These are phyloP conservation scores for Hordeum pubiflorum DNA, from an alignment of 202 grass and related monocot species.

Conservation along the genomic window DNA sequence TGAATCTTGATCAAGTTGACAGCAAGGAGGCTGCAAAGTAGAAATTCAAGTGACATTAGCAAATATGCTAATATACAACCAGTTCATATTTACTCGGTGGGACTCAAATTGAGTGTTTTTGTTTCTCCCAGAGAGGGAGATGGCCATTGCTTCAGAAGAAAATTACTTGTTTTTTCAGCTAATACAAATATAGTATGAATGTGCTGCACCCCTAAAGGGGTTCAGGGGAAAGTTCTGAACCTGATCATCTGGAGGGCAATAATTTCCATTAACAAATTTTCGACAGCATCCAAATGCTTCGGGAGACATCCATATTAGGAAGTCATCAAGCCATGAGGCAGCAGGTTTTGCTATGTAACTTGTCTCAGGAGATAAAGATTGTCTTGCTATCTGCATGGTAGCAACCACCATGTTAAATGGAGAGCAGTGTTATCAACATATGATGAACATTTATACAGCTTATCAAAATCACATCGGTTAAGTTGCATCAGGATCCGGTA, in stretches of 20 bases:
- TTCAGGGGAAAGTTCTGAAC: conserved; percentile 34
- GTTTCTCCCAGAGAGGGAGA: not conserved
- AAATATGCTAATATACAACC: not conserved
- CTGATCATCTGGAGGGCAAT: conserved; percentile 95
- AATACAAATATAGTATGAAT: conserved; percentile 19
- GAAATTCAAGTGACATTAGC: conserved; percentile 17
- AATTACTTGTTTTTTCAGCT: not conserved
- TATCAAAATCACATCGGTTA: conserved; percentile 9
- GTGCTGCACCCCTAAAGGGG: not conserved
- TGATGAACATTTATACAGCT: not conserved
- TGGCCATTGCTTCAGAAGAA: conserved; percentile 5
- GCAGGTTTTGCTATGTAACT: conserved; percentile 95
- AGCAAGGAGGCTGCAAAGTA: conserved; percentile 69
- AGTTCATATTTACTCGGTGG: not conserved
- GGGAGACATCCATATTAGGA: conserved; percentile 93
- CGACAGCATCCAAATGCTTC: conserved; percentile 97
- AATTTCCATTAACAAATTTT: conserved; percentile 72
- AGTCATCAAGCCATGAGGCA: conserved; percentile 99
- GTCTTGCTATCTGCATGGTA: conserved; percentile 69
- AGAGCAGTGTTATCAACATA: conserved; percentile 7
- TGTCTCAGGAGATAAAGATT: conserved; percentile 58
- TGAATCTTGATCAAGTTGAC: conserved; percentile 45
- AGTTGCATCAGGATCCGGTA: not conserved
- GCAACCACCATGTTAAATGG: conserved; percentile 1
- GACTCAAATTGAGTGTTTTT: not conserved